These are phyloP conservation scores for Lactarius sanguifluus DNA, from an alignment of 768 basidiomycete species.

Conservation along the genomic window DNA sequence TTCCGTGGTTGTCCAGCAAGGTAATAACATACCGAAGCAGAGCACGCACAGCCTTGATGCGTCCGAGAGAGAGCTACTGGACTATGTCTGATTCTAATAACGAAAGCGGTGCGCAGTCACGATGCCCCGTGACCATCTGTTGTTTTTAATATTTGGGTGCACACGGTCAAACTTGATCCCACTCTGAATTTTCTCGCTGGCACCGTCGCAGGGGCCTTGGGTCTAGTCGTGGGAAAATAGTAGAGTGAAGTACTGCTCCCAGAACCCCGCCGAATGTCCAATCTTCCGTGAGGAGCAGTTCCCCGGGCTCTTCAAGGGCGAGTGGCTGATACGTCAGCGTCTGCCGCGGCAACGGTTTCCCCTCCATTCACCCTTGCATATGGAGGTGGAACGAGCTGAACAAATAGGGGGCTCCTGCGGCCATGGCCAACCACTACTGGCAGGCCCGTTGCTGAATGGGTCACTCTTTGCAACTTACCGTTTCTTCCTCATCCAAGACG, in stretches of 20 bases:
- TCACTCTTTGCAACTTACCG: slow-evolving; percentile 84
- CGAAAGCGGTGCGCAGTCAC: too few relatives aligned
- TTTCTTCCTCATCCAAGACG: slow-evolving; percentile 70
- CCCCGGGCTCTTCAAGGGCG: slow-evolving; percentile 69
- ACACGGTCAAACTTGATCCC: too few relatives aligned
- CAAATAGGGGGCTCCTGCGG: not conserved
- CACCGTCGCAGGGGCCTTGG: slow-evolving; percentile 54
- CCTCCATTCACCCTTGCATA: not conserved
- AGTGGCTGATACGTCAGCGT: slow-evolving; percentile 56
- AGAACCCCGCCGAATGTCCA: slow-evolving; percentile 57
- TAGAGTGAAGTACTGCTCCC: slow-evolving; percentile 83
- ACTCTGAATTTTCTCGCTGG: too few relatives aligned
- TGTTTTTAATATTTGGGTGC: too few relatives aligned
- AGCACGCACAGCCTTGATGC: not conserved
- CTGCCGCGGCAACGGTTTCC: too few relatives aligned
- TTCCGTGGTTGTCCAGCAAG: too few relatives aligned
- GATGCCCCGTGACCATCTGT: too few relatives aligned
- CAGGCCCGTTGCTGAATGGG: slow-evolving; percentile 77
- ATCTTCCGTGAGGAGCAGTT: slow-evolving; percentile 70
- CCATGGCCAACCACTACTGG: not conserved
- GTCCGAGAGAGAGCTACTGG: not conserved
- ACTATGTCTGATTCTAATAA: not conserved
- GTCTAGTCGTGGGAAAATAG: slow-evolving; percentile 42
- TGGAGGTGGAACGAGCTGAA: slow-evolving; percentile 3
- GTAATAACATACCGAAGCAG: not conserved